Percentiles rank a stretch among this genome's conserved stretches.
Conservation (phyloP, 2,329 filamentous ascomycete species). For the Fusarium torulosum region DNA sequence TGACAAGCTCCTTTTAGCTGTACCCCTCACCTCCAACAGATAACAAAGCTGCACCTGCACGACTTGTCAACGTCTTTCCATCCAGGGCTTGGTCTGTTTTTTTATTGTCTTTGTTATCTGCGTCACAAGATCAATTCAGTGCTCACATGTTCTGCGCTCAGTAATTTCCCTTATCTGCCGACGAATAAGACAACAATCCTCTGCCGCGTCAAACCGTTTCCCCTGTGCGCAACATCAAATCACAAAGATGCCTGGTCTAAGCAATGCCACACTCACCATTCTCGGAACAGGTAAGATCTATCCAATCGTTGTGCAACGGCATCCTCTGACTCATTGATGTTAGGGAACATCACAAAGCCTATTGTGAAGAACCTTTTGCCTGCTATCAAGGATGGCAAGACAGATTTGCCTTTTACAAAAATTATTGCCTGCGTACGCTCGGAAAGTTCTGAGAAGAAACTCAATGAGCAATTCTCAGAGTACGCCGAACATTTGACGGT, state of each 20-base stretch:
- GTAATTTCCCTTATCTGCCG: background rate
- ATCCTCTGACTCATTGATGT: background rate
- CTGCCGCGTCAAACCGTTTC: conserved; percentile 4
- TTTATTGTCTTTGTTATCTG: background rate
- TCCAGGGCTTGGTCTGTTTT: conserved; percentile 27
- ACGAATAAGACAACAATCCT: background rate
- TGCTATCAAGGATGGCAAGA: conserved; percentile 8
- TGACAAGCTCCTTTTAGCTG: background rate
- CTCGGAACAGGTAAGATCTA: conserved; percentile 39
- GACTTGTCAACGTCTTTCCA: conserved; percentile 33
- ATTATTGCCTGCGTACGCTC: conserved; percentile 51
- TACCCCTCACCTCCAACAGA: conserved; percentile 26
- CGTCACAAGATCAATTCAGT: conserved; percentile 5
- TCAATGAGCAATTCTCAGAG: conserved; percentile 41
- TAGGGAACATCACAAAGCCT: conserved; percentile 52
- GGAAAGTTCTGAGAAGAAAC: conserved; percentile 39
- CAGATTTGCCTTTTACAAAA: conserved; percentile 40
- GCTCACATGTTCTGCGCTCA: background rate
- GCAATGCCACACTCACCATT: conserved; percentile 45
- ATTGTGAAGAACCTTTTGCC: conserved; percentile 47
- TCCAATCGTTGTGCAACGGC: background rate
- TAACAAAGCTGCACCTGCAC: conserved; percentile 30
- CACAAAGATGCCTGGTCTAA: conserved; percentile 32
- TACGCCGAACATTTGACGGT: conserved; percentile 35
- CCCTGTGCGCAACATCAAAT: background rate